These are phyloP conservation scores for Thalassia testudinum DNA, from an alignment of 116 monocot species.

Conservation along the genomic window DNA sequence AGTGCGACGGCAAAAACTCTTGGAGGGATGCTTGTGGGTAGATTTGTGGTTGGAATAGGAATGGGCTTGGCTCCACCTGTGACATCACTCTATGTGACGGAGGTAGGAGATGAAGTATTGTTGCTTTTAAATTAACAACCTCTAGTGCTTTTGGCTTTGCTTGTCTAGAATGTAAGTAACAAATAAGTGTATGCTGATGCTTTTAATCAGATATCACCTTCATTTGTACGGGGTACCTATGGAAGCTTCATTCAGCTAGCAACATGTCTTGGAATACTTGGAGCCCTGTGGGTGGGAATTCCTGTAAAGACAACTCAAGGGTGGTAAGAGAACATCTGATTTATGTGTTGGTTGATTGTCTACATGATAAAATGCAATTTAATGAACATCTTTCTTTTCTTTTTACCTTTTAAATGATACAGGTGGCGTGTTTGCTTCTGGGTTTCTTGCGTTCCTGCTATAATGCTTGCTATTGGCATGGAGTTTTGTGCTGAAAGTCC, in stretches of 20 bases:
- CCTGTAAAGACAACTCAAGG: conserved; percentile 38
- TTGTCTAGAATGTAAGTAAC: background rate
- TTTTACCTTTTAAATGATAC: background rate
- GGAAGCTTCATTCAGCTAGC: conserved; percentile 98
- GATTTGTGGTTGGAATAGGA: conserved; percentile 91
- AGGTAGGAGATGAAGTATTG: conserved; percentile 28
- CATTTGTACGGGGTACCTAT: conserved; percentile 88
- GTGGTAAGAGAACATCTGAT: conserved; percentile 1
- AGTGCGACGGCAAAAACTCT: conserved; percentile 65
- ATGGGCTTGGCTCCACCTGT: conserved; percentile 94
- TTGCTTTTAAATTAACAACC: no score
- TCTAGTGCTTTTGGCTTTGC: no score
- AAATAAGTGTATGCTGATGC: background rate
- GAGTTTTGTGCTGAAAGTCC: conserved; percentile 97
- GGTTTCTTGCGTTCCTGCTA: conserved; percentile 66
- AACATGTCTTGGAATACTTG: conserved; percentile 90
- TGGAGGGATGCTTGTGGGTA: conserved; percentile 81
- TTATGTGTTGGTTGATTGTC: background rate
- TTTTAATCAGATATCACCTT: conserved; percentile 75
- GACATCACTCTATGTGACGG: conserved; percentile 84
- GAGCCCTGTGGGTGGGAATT: conserved; percentile 62
- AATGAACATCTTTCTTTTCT: background rate
- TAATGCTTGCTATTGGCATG: conserved; percentile 59
- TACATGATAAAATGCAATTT: background rate
- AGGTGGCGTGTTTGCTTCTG: conserved; percentile 99